Base-by-base conservation (phyloP, 2,329 filamentous ascomycete species). In the Nemania sp. region DNA sequence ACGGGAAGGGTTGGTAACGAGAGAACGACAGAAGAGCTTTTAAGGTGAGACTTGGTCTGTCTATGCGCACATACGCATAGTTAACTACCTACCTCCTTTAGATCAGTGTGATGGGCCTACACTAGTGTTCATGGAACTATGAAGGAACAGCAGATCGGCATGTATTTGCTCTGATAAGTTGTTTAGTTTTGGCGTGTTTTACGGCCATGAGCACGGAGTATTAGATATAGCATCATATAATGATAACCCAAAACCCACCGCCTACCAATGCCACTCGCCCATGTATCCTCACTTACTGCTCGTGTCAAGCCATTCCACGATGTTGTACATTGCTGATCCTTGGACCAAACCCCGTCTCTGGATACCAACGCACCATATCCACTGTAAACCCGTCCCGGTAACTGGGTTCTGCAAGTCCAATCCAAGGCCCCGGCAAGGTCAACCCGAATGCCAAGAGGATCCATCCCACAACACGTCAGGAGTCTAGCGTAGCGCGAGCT, bases 401-500 rank as follows among this genome's bases (percentile, higher is more conserved):
- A 39, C 39, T 37, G 20, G 45, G 46, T 49, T 26, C 34, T 11
- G 36, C 41, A 31, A 31, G 12, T 36, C 52, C 43, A 46, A 41
- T 31, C 47, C 42, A 57, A 42, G n/a, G 28, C 26, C 6, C 23
- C 30, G 41, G 37, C 33, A 49, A 49, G 26, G 19, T 24, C 44
- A 36, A 46, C 49, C 54, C 49, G 24, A 47, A 49, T 46, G 53
- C 56, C 51, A 57, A 57, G 49, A 56, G 42, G 33, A 49, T 37
- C 41, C 44, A 49, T 37, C 41, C 44, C 26, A 42, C 52, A 45
- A 49, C 51, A 59, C 50, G 53, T 53, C 56, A 55, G 52, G 45
- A 47, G 40, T 39, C 37, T 57, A 57, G 54, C 46, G 51, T 57
- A 57, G 54, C 46, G 51, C 51, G 11, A 49, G 41, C 42, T 46